phyloP scores from a whole-genome alignment of 441 rosid genomes.

The Gossypium lobatum region DNA sequence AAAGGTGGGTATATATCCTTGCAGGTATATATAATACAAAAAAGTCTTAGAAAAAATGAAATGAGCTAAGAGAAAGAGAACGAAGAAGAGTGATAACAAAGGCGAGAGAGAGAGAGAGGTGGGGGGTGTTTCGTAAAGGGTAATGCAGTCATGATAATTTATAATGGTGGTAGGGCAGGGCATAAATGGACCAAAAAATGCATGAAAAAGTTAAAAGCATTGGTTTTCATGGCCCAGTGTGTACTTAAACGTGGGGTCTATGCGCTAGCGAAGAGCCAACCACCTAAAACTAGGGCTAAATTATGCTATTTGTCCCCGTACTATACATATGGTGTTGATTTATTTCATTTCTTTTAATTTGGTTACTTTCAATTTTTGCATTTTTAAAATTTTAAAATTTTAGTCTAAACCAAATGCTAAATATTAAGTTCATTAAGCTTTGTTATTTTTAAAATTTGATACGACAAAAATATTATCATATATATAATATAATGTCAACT shows the following conservation, averaged over 20 bases:
- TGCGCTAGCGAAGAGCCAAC: conserved; percentile 40
- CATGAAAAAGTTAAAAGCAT: conserved; percentile 32
- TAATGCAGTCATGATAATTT: conserved; percentile 51
- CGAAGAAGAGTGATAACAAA: background rate
- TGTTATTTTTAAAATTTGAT: too few species aligned
- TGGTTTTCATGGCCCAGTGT: conserved; percentile 34
- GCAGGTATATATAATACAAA: background rate
- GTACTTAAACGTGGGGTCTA: conserved; percentile 42
- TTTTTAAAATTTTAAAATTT: too few species aligned
- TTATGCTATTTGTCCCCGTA: too few species aligned
- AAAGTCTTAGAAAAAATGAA: background rate
- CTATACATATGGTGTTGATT: too few species aligned
- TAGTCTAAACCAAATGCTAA: too few species aligned
- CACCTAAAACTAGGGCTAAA: conserved; percentile 24
- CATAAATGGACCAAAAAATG: conserved; percentile 23
- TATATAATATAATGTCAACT: too few species aligned
- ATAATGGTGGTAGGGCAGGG: conserved; percentile 41
- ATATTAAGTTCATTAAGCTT: too few species aligned
- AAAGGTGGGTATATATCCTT: background rate
- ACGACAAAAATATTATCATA: too few species aligned
- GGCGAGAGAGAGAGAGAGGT: background rate
- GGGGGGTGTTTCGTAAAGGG: conserved; percentile 37
- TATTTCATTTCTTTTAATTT: too few species aligned
- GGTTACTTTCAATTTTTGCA: too few species aligned
- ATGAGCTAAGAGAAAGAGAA: background rate